Conservation (phyloP, 306 rosid species). For the Arachis hypogaea region DNA sequence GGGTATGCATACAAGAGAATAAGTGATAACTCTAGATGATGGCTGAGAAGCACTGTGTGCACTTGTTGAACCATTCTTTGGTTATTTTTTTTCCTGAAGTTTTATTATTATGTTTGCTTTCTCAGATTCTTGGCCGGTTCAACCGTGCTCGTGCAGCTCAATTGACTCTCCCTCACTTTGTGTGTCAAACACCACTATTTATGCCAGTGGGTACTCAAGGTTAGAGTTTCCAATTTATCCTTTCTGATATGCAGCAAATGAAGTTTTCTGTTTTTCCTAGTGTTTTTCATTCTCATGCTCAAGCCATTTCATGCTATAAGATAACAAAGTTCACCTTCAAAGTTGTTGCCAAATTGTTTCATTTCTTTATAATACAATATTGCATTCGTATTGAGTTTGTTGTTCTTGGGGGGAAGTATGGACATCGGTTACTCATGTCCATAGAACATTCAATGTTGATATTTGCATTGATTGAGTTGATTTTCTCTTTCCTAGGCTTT, state of each 20-base stretch:
- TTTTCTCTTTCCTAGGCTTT: not conserved
- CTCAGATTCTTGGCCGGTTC: slow-evolving; percentile 78
- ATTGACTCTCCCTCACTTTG: slow-evolving; percentile 80
- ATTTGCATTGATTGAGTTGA: not conserved
- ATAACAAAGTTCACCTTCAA: not conserved
- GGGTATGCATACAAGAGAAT: not conserved
- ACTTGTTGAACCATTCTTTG: not conserved
- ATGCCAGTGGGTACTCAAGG: slow-evolving; percentile 99
- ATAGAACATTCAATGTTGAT: slow-evolving; percentile 4
- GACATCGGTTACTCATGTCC: slow-evolving; percentile 26
- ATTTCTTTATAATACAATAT: not conserved
- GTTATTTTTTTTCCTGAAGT: slow-evolving; percentile 3
- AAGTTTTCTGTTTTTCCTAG: not conserved
- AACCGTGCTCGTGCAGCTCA: slow-evolving; percentile 93
- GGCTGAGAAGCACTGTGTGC: not conserved
- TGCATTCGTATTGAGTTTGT: not conserved
- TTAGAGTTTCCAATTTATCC: slow-evolving; percentile 39
- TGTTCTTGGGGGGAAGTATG: slow-evolving; percentile 1
- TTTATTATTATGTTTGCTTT: slow-evolving; percentile 22
- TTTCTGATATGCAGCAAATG: slow-evolving; percentile 19
- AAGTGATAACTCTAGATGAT: too few relatives aligned
- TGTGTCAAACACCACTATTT: slow-evolving; percentile 85
- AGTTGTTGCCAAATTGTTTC: not conserved
- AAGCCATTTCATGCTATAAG: not conserved
- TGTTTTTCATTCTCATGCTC: not conserved